These are phyloP conservation scores for Eucalyptus tenuipes DNA, from an alignment of 345 rosid species.

Conservation along the genomic window DNA sequence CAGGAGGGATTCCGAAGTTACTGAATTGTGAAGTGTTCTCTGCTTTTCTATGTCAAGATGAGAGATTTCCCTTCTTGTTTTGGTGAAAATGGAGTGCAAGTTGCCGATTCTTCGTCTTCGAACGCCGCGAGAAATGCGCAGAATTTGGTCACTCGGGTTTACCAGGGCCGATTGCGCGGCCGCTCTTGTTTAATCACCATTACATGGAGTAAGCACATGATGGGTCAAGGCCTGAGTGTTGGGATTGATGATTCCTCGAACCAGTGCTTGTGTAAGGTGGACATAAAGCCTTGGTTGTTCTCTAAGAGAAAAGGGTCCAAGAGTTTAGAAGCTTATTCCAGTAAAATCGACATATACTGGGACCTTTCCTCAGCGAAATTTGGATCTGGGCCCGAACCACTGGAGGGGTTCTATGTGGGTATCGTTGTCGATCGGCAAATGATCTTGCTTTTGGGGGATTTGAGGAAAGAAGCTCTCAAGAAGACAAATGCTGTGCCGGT, in stretches of 20 bases:
- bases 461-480: conserved; percentile 83
- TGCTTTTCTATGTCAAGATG: conserved; percentile 24
- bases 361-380: conserved; percentile 79
- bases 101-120: conserved; percentile 72
- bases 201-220: conserved; percentile 78
- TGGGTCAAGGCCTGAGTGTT: conserved; percentile 82
- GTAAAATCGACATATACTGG: conserved; percentile 66
- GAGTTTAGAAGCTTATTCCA: conserved; percentile 60
- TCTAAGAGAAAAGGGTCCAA: conserved; percentile 88
- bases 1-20: background rate
- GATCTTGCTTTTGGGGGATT: conserved; percentile 78
- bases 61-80: conserved; percentile 96
- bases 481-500: conserved; percentile 34
- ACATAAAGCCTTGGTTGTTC: conserved; percentile 92
- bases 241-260: conserved; percentile 69
- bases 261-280: conserved; percentile 78
- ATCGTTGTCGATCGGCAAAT: conserved; percentile 67
- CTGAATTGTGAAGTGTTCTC: background rate
- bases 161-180: conserved; percentile 58
- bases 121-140: conserved; percentile 49
- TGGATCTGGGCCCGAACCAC: conserved; percentile 84
- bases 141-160: conserved; percentile 63
- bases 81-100: conserved; percentile 85
- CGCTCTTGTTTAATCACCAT: conserved; percentile 63
- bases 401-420: conserved; percentile 68